A percentile compares a stretch with the other conserved stretches of the same genome.
Evolutionary conservation across 2,329 filamentous ascomycete genomes (phyloP).

Genomic region (Colletotrichum karsti): DNA sequence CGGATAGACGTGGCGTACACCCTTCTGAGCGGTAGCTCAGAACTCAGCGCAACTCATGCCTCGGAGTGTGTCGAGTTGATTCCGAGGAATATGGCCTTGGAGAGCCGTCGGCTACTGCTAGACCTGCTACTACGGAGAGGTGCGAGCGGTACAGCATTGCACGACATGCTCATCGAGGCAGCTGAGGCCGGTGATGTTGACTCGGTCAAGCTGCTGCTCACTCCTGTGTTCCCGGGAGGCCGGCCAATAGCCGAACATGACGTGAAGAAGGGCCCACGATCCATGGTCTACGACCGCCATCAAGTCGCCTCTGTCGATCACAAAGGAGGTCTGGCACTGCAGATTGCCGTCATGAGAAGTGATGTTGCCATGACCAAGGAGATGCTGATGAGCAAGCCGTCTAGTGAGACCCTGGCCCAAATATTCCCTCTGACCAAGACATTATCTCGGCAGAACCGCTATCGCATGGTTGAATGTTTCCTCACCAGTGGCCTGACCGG

Average conservation of each 20-base stretch:
- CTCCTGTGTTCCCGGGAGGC: slow-evolving; percentile 53
- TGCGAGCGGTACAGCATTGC: slow-evolving; percentile 53
- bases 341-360: slow-evolving; percentile 55
- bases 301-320: slow-evolving; percentile 61
- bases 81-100: slow-evolving; percentile 53
- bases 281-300: slow-evolving; percentile 50
- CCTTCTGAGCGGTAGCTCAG: slow-evolving; percentile 53
- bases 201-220: slow-evolving; percentile 58
- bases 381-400: slow-evolving; percentile 57
- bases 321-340: slow-evolving; percentile 59
- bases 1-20: slow-evolving; percentile 56
- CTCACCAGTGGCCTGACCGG: slow-evolving; percentile 57
- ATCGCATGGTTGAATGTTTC: slow-evolving; percentile 59
- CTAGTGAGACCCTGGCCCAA: slow-evolving; percentile 53
- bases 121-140: slow-evolving; percentile 58
- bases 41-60: slow-evolving; percentile 52
- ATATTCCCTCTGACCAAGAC: slow-evolving; percentile 58
- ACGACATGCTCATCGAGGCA: slow-evolving; percentile 60
- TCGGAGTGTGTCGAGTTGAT: slow-evolving; percentile 60
- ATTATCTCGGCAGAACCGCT: slow-evolving; percentile 51
- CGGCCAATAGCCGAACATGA: slow-evolving; percentile 30
- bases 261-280: slow-evolving; percentile 31
- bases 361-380: slow-evolving; percentile 53
- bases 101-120: slow-evolving; percentile 55
- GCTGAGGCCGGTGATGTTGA: slow-evolving; percentile 56